Evolutionary conservation across 768 basidiomycete genomes (phyloP).

Genomic region (Saitozyma sp.): DNA sequence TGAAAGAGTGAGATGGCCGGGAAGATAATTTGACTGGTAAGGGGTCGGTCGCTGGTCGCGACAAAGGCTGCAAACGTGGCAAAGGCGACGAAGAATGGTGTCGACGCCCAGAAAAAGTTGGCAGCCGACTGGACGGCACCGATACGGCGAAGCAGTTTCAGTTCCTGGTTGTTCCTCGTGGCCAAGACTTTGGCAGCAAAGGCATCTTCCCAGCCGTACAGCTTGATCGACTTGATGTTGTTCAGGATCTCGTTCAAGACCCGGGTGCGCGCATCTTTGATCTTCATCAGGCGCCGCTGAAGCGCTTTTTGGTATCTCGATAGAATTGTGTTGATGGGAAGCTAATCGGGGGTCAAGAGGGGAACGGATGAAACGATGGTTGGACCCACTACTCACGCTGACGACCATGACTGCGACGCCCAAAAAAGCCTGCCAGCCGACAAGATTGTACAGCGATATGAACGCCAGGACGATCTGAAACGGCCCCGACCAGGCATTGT

Average conservation of each 20-base stretch:
- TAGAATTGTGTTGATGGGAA: constrained; percentile 43
- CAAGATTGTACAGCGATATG: constrained; percentile 81
- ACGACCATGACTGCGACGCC: constrained; percentile 82
- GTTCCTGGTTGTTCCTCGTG: constrained; percentile 55
- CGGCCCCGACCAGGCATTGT: constrained; percentile 82
- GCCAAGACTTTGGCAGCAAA: constrained; percentile 77
- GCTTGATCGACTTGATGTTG: constrained; percentile 73
- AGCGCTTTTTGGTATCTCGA: constrained; percentile 55
- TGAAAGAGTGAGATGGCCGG: constrained; percentile 71
- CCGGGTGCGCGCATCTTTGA: constrained; percentile 62
- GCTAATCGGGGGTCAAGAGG: constrained; percentile 5
- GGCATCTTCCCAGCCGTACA: constrained; percentile 89
- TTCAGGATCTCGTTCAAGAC: constrained; percentile 91
- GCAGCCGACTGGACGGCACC: constrained; percentile 66
- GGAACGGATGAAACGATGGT: not conserved
- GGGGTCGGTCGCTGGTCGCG: constrained; percentile 57
- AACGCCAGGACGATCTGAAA: constrained; percentile 85
- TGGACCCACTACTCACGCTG: constrained; percentile 70
- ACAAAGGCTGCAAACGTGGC: constrained; percentile 54
- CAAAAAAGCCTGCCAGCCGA: constrained; percentile 88
- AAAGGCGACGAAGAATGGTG: constrained; percentile 51
- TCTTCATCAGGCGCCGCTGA: constrained; percentile 91
- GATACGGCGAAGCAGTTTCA: constrained; percentile 78
- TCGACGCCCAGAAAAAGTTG: constrained; percentile 50
- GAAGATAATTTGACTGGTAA: constrained; percentile 91